phyloP scores from a whole-genome alignment of 306 rosid genomes.

The Acacia crassicarpa region DNA sequence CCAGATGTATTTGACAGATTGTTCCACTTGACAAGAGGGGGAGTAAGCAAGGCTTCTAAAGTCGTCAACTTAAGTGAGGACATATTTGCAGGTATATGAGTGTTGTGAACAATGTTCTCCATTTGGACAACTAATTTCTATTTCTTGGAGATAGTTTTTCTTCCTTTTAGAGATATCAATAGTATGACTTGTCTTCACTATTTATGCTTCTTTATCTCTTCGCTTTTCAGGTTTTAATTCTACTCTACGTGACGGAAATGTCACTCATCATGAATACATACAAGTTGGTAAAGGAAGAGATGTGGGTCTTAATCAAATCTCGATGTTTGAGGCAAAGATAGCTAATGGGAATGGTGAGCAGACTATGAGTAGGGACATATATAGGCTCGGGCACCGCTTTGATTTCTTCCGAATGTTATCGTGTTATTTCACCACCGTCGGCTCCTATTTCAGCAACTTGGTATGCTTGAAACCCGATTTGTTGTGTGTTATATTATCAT shows the following conservation, averaged over 20 bases:
- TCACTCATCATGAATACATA: slow-evolving; percentile 95
- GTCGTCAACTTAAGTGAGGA: slow-evolving; percentile 94
- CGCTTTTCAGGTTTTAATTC: slow-evolving; percentile 80
- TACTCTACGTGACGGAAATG: slow-evolving; percentile 87
- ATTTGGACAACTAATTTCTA: slow-evolving; percentile 9
- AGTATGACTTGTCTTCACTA: neutral
- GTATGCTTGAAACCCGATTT: slow-evolving; percentile 47
- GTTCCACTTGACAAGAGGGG: slow-evolving; percentile 98
- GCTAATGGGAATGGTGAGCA: slow-evolving; percentile 96
- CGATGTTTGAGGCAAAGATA: slow-evolving; percentile 95
- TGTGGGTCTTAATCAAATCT: slow-evolving; percentile 96
- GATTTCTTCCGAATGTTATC: slow-evolving; percentile 96
- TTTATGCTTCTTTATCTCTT: neutral
- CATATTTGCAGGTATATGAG: slow-evolving; percentile 92
- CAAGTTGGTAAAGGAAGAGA: slow-evolving; percentile 99
- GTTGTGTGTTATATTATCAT: neutral
- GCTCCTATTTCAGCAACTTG: slow-evolving; percentile 95
- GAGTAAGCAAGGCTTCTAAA: slow-evolving; percentile 95
- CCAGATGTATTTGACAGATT: slow-evolving; percentile 97
- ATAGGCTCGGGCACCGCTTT: slow-evolving; percentile 93
- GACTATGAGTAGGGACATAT: slow-evolving; percentile 93
- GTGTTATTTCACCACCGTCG: slow-evolving; percentile 79
- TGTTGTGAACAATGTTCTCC: neutral
- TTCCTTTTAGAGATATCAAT: slow-evolving; percentile 5
- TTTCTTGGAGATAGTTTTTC: slow-evolving; percentile 4